Evolutionary conservation across 768 basidiomycete genomes (phyloP), one percentile per base, ranked within the genome.

Genomic region (Leccinellum rugosiceps): DNA sequence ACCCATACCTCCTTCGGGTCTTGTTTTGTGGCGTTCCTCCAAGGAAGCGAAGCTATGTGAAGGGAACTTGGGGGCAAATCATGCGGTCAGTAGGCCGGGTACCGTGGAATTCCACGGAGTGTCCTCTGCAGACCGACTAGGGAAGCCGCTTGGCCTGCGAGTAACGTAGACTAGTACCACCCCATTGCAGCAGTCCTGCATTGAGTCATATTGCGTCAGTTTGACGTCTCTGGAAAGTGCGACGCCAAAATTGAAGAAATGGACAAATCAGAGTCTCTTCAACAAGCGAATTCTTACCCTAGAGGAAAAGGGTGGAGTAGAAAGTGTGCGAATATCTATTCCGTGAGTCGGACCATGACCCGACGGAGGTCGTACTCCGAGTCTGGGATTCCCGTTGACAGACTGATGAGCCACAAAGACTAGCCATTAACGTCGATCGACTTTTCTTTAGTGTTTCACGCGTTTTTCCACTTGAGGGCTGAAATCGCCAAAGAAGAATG

Each of bases 51-150:
- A 55, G 30, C 43, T 55, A 59, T 63, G 58, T 59, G 61, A 60
- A 61, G 60, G 41, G 17, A 58, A 50, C 19, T n/a, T n/a, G 38
- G 44, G 56, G 23, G 58, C 50, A 57, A 54, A 59, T 60, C 51
- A 52, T 62, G 59, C 57, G 57, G 47, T 47, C 55, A 56, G 52
- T 28, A 49, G 54, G 34, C 31, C 41, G n/a, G 41, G 21, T 23
- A 30, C 50, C 53, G 53, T 58, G 58, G 58, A 62, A 60, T 45
- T 68, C 68, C 70, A 70, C 63, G 70, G 63, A 50, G 52, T 53
- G 30, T 3, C 48, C 44, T 46, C 43, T 53, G 56, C 21, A 49
- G 44, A 17, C 35, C 56, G 6, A 52, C 55, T 25, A 31, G 52
- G 48, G 58, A 55, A 38, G 49, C 8, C 30, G 6, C 6, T 30